A percentile compares a stretch with the other conserved stretches of the same genome.
These are phyloP conservation scores for Saitozyma sp. DNA, from an alignment of 768 basidiomycete genomes.

Conservation along the genomic window DNA sequence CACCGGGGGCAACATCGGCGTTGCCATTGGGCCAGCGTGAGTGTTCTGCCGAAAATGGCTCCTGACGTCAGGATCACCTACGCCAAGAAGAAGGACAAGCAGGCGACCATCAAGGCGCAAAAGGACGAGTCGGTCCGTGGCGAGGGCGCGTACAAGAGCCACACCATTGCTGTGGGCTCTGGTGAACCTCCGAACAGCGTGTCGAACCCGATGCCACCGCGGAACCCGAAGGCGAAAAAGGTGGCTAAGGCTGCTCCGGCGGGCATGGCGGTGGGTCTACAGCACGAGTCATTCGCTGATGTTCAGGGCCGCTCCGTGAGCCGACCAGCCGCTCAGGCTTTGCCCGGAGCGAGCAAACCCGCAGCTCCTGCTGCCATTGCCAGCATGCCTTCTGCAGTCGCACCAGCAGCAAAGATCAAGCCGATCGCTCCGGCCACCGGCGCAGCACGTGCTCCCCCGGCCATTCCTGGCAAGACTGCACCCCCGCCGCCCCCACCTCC, in stretches of 20 bases:
- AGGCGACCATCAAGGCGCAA: constrained; percentile 76
- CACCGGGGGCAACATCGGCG: constrained; percentile 71
- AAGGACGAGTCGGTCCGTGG: constrained; percentile 81
- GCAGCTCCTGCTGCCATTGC: constrained; percentile 62
- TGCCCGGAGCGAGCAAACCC: constrained; percentile 61
- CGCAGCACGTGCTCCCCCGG: constrained; percentile 45
- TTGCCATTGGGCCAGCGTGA: constrained; percentile 75
- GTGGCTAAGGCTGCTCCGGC: constrained; percentile 57
- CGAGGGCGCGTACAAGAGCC: constrained; percentile 90
- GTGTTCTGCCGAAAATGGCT: constrained; percentile 46
- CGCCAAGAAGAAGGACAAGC: constrained; percentile 96
- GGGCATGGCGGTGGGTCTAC: constrained; percentile 28
- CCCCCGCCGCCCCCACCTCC: constrained; percentile 57
- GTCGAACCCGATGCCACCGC: constrained; percentile 79
- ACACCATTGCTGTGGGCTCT: constrained; percentile 79
- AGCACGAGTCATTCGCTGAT: constrained; percentile 2
- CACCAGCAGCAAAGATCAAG: constrained; percentile 32
- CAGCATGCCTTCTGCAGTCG: constrained; percentile 26
- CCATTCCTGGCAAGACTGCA: constrained; percentile 55
- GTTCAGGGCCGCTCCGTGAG: constrained; percentile 45
- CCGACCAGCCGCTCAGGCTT: constrained; percentile 53
- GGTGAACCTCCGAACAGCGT: constrained; percentile 80
- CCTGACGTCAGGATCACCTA: constrained; percentile 70
- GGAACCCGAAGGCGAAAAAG: constrained; percentile 87
- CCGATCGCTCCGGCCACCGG: constrained; percentile 6